Evolutionary conservation across 2,329 filamentous ascomycete genomes (phyloP), one percentile per base, ranked within the genome.

Genomic region (Botrytis cinerea): DNA sequence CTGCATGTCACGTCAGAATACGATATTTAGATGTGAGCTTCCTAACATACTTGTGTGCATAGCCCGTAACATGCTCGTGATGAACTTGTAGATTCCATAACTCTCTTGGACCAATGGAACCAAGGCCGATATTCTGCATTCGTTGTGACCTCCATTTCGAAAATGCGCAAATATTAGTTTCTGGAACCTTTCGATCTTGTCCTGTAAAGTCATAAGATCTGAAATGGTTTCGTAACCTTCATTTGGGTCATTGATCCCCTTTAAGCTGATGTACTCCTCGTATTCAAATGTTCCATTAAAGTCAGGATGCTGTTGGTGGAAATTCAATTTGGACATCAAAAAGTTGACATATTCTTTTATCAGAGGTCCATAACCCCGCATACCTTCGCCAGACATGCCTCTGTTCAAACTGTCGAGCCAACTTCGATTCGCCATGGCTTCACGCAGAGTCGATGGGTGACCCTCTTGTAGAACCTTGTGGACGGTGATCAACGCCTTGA

Each of bases 251-350:
- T 98, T 98, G 85, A 97, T 98, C 43, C 94, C 94, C 85, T 97
- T 98, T 82, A 99, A 86, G 81, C 94, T 97, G 82, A 98, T 95
- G 82, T 99, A 99, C 82, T 99, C 96, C 85, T 98, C 95, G 81
- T 99, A 99, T 82, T 99, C 96, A 80, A 99, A 99, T 1, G 95
- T 94, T 74, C 95, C 96, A 83, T 99, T 99, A 86, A 99, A 99
- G 82, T 98, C 95, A 28, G 94, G 93, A 81, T 99, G 96, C 78
- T 97, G 93, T 75, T 96, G 91, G 84, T 99, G 96, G 84, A 99
- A 99, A n/a, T 90, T 90, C 74, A 99, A 87, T 85, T 99, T 99
- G 68, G 95, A 93, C 75, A 98, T 89, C 59, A 99, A 87, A 84
- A 95, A 99, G 84, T 93, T 95, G 79, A 98, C 95, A 83, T 99